phyloP scores from a whole-genome alignment of 106 monocot genomes.

The Posidonia australis region DNA sequence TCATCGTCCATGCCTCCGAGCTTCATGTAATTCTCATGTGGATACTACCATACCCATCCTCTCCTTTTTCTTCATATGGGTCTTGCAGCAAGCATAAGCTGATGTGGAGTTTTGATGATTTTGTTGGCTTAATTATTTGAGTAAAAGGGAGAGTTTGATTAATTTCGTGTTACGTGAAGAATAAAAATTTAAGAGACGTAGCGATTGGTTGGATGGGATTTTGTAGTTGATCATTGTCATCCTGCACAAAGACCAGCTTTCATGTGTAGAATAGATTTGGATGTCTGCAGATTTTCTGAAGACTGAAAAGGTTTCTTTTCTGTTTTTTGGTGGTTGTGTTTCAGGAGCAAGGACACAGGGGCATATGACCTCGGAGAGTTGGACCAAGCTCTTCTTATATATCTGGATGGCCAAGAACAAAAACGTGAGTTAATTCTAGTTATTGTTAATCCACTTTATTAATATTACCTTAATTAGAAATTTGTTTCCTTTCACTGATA shows the following conservation, averaged over 20 bases:
- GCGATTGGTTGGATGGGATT: not conserved
- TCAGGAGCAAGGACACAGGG: slow-evolving; percentile 27
- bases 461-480: no score
- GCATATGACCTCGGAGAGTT: slow-evolving; percentile 74
- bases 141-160: no score
- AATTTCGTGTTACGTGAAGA: no score
- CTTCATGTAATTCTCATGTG: slow-evolving; percentile 28
- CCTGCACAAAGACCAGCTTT: not conserved
- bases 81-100: no score
- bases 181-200: no score
- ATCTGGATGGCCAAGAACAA: slow-evolving; percentile 78
- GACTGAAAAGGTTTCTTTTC: not conserved
- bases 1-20: slow-evolving; percentile 36
- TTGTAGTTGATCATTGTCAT: not conserved
- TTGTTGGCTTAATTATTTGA: no score
- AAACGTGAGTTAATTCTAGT: slow-evolving; percentile 40
- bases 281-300: not conserved
- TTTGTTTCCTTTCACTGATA: not conserved
- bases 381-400: slow-evolving; percentile 85
- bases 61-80: not conserved
- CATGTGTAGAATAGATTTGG: not conserved
- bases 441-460: not conserved
- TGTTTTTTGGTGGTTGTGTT: not conserved
- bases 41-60: not conserved
- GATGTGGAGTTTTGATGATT: no score